Conservation (phyloP, 2,329 filamentous ascomycete species). For the Metarhizium anisopliae region DNA sequence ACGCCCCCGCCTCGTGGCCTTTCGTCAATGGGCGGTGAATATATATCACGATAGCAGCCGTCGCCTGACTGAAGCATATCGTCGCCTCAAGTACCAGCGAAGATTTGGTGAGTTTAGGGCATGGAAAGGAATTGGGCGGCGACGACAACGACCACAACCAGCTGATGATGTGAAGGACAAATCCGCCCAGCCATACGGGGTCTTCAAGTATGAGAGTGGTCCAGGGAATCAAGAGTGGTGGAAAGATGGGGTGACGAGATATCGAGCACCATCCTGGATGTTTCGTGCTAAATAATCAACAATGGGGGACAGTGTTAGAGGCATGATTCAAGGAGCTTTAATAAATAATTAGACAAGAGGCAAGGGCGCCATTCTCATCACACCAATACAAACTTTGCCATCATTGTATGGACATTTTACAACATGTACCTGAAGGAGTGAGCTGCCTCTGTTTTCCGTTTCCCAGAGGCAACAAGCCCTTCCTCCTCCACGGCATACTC, state of each 20-base stretch:
- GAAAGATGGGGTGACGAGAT: conserved; percentile 24
- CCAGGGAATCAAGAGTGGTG: conserved; percentile 24
- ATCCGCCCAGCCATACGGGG: conserved; percentile 12
- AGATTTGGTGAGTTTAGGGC: conserved; percentile 6
- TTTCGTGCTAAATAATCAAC: neutral
- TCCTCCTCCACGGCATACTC: conserved; percentile 27
- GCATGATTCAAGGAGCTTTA: neutral
- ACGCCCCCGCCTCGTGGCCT: conserved; percentile 13
- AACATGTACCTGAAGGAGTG: conserved; percentile 39
- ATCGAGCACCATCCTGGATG: conserved; percentile 10
- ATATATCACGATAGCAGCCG: conserved; percentile 17
- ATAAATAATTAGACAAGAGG: neutral
- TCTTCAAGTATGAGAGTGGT: conserved; percentile 16
- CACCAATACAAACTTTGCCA: neutral
- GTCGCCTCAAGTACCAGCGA: conserved; percentile 17
- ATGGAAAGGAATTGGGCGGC: conserved; percentile 20
- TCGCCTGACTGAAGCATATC: conserved; percentile 16
- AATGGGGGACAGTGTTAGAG: neutral
- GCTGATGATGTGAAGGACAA: conserved; percentile 15
- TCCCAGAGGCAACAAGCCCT: conserved; percentile 26
- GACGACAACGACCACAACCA: conserved; percentile 14
- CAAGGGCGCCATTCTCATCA: neutral
- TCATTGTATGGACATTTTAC: conserved; percentile 13
- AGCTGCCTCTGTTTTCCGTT: conserved; percentile 11
- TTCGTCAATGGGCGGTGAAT: conserved; percentile 20